phyloP scores from a whole-genome alignment of 768 basidiomycete genomes.

The Pleurotus djamor region DNA sequence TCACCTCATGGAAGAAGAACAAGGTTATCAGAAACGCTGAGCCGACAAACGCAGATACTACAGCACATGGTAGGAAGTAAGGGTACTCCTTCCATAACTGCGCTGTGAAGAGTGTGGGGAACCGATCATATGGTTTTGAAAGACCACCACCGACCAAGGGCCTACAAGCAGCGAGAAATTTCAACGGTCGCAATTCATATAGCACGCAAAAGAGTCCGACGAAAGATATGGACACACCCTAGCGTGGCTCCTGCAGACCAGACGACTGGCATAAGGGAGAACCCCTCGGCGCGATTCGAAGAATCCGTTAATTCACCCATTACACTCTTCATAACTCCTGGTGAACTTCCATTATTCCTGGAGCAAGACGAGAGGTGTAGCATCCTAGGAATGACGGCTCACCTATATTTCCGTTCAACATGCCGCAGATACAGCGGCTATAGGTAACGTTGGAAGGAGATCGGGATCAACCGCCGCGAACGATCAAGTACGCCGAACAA shows the following conservation, averaged over 20 bases:
- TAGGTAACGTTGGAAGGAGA: not conserved
- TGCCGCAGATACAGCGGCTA: slow-evolving; percentile 69
- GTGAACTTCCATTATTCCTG: not conserved
- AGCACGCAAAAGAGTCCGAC: no score
- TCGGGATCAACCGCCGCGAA: not conserved
- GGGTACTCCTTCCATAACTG: slow-evolving; percentile 66
- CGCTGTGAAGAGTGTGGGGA: slow-evolving; percentile 53
- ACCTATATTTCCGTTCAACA: slow-evolving; percentile 69
- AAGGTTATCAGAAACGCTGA: slow-evolving; percentile 30
- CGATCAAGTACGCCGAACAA: not conserved
- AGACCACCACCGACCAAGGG: slow-evolving; percentile 69
- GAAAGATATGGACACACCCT: slow-evolving; percentile 32
- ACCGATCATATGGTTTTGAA: slow-evolving; percentile 65
- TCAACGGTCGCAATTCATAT: not conserved
- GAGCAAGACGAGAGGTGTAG: not conserved
- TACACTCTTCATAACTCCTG: slow-evolving; percentile 66
- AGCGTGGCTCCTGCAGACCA: slow-evolving; percentile 42
- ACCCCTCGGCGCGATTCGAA: slow-evolving; percentile 48
- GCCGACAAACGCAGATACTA: slow-evolving; percentile 30
- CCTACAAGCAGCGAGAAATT: slow-evolving; percentile 22
- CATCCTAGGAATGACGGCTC: not conserved
- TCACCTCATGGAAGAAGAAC: slow-evolving; percentile 42
- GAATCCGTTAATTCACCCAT: slow-evolving; percentile 66
- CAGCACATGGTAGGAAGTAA: slow-evolving; percentile 71
- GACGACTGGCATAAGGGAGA: slow-evolving; percentile 31